Percentiles rank a stretch among this genome's conserved stretches.
phyloP scores from a whole-genome alignment of 75 land plant species.

The Pseudotsuga menziesii region DNA sequence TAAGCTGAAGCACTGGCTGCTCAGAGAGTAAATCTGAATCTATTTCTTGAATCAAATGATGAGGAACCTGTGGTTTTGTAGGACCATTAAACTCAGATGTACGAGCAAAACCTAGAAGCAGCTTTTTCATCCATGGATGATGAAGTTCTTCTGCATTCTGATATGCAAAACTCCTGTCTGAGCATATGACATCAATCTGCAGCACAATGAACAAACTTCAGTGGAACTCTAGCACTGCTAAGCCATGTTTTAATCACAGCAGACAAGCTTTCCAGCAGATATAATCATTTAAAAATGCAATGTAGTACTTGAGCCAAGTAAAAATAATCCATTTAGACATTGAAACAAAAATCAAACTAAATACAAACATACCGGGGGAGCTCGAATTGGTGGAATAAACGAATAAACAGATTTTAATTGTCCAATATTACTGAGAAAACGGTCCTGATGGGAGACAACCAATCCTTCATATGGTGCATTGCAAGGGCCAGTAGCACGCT shows the following conservation, averaged over 20 bases:
- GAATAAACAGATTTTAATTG: conserved; percentile 66
- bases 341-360: not conserved
- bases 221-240: not conserved
- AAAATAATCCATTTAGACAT: not conserved
- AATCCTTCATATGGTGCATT: conserved; percentile 66
- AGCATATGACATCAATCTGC: conserved; percentile 69
- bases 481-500: conserved; percentile 45
- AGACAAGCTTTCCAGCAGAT: not conserved
- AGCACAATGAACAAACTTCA: conserved; percentile 9
- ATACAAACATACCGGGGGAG: conserved; percentile 71
- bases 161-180: conserved; percentile 77
- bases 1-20: conserved; percentile 63
- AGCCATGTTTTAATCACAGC: not conserved
- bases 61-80: conserved; percentile 47
- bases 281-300: not conserved
- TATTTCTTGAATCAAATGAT: conserved; percentile 66
- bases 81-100: conserved; percentile 96
- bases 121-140: conserved; percentile 78
- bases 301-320: not conserved
- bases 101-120: conserved; percentile 80
- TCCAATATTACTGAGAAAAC: conserved; percentile 45
- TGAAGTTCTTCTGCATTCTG: conserved; percentile 67
- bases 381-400: conserved; percentile 81
- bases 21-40: conserved; percentile 39
- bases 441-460: conserved; percentile 59